Conservation (phyloP, 345 rosid species). For the Pugionium cornutum region DNA sequence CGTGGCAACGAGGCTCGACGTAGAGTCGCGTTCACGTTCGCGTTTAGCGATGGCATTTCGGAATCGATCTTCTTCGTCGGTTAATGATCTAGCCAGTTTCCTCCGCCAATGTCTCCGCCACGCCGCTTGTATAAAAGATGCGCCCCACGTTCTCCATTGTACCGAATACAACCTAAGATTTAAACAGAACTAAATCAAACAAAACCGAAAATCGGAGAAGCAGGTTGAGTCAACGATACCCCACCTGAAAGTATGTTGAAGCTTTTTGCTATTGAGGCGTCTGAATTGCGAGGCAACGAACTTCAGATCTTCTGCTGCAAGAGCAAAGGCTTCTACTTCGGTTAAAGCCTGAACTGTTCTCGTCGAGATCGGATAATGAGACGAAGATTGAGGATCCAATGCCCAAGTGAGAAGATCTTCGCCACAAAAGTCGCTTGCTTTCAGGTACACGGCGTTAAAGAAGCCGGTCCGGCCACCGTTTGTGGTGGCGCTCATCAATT, state of each 20-base stretch:
- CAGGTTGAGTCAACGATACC: not conserved
- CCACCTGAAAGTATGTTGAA: conserved; percentile 66
- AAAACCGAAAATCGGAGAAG: not conserved
- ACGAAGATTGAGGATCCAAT: conserved; percentile 60
- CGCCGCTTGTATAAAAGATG: conserved; percentile 79
- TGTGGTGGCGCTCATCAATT: conserved; percentile 53
- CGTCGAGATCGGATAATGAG: conserved; percentile 63
- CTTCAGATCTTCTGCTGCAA: conserved; percentile 64
- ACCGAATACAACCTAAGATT: conserved; percentile 60
- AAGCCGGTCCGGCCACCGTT: conserved; percentile 71
- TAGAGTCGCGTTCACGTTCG: conserved; percentile 30
- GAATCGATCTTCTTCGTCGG: conserved; percentile 52
- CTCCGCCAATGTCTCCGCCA: conserved; percentile 67
- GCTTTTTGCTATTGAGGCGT: conserved; percentile 63
- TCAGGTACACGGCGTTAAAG: conserved; percentile 56
- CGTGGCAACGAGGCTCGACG: conserved; percentile 50
- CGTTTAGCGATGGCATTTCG: conserved; percentile 43
- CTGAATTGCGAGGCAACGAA: conserved; percentile 69
- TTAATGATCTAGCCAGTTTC: conserved; percentile 50
- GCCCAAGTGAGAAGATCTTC: conserved; percentile 81
- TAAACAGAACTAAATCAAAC: conserved; percentile 18
- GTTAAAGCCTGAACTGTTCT: conserved; percentile 65
- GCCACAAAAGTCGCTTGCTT: conserved; percentile 75
- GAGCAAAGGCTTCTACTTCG: conserved; percentile 75
- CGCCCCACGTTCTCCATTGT: conserved; percentile 87